Conservation (phyloP, 1,284 basidiomycete genomes). For the Tetrapyrgos nigripes region DNA sequence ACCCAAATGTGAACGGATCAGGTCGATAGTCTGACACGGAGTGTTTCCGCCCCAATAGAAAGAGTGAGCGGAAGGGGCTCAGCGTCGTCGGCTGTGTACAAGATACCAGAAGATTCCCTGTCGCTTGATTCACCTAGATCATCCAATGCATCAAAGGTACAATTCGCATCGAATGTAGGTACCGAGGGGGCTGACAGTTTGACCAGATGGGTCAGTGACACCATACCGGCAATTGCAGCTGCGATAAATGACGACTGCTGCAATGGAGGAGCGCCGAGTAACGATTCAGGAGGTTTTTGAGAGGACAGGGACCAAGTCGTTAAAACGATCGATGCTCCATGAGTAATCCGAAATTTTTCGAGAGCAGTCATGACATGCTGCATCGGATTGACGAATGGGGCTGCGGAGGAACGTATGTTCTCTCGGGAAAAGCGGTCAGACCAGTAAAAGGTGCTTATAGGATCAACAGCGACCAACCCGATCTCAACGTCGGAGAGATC, state of each 20-base stretch:
- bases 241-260: not conserved
- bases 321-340: conserved; percentile 60
- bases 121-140: not conserved
- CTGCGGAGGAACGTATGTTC: conserved; percentile 45
- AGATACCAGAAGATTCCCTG: not conserved
- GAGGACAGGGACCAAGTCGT: conserved; percentile 70
- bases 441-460: conserved; percentile 81
- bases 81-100: not conserved
- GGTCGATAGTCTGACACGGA: too few species aligned
- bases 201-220: not conserved
- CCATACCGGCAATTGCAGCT: not conserved
- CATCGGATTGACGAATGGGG: conserved; percentile 38
- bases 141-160: not conserved
- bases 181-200: not conserved
- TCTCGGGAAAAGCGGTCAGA: conserved; percentile 71
- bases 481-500: conserved; percentile 59
- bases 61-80: not conserved
- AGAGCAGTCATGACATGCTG: conserved; percentile 56
- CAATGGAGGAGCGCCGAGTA: not conserved
- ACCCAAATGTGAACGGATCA: too few species aligned
- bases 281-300: conserved; percentile 22
- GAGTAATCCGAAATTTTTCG: conserved; percentile 54
- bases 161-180: not conserved
- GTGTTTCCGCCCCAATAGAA: not conserved
- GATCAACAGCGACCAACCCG: conserved; percentile 73